A percentile compares a stretch with the other conserved stretches of the same genome.
phyloP scores from a whole-genome alignment of 2,329 filamentous ascomycete genomes.

The Orbilia quercus region DNA sequence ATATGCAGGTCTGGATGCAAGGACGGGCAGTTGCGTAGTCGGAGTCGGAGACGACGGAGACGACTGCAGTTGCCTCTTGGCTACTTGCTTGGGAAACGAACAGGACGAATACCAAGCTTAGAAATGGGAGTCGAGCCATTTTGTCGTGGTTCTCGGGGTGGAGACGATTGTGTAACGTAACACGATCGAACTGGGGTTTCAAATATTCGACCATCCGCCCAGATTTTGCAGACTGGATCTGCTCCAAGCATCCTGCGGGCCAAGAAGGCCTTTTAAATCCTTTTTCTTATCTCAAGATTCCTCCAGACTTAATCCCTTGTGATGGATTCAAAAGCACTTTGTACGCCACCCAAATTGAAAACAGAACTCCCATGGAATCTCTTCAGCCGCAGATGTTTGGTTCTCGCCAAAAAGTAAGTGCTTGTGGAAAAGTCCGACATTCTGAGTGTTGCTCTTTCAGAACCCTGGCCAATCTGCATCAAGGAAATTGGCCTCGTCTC shows the following conservation, averaged over 20 bases:
- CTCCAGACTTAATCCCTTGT: constrained; percentile 5
- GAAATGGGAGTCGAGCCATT: background rate
- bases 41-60: constrained; percentile 45
- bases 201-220: background rate
- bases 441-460: background rate
- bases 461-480: background rate
- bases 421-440: no score
- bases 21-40: constrained; percentile 54
- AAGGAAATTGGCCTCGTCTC: background rate
- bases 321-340: no score
- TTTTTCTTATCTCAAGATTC: background rate
- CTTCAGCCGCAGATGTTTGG: constrained; percentile 33
- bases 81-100: constrained; percentile 4
- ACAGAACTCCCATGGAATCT: no score
- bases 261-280: constrained; percentile 15
- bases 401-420: background rate
- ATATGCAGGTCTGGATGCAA: constrained; percentile 59
- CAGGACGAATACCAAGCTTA: constrained; percentile 1
- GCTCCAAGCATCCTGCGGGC: background rate
- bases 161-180: background rate
- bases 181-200: background rate
- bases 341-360: background rate
- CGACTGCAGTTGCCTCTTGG: constrained; percentile 33
- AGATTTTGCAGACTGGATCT: background rate
- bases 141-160: background rate